Percentiles rank a stretch among this genome's conserved stretches.
Evolutionary conservation across 2,329 filamentous ascomycete genomes (phyloP).

Genomic region (Aspergillus melleus): DNA sequence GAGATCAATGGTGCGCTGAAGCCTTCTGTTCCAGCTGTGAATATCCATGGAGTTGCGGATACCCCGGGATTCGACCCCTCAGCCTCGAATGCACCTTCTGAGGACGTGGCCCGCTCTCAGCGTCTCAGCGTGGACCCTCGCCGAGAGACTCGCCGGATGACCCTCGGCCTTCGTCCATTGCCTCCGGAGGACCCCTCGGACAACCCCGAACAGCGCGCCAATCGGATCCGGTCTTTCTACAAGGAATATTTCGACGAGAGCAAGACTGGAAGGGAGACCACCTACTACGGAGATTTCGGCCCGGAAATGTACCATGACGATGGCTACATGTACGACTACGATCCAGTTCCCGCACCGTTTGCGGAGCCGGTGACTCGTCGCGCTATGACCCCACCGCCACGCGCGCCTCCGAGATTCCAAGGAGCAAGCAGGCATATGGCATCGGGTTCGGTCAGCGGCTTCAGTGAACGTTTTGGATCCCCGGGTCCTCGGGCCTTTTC

Average conservation of each 20-base stretch:
- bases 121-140: conserved; percentile 28
- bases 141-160: conserved; percentile 52
- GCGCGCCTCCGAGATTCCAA: conserved; percentile 60
- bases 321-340: conserved; percentile 58
- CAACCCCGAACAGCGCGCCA: conserved; percentile 90
- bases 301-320: conserved; percentile 66
- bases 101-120: conserved; percentile 25
- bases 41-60: conserved; percentile 27
- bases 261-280: conserved; percentile 52
- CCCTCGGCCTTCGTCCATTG: conserved; percentile 73
- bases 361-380: conserved; percentile 82
- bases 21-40: conserved; percentile 41
- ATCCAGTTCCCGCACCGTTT: conserved; percentile 57
- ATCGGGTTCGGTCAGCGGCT: conserved; percentile 43
- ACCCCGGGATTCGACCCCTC: conserved; percentile 12
- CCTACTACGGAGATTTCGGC: conserved; percentile 76
- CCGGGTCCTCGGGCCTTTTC: conserved; percentile 63
- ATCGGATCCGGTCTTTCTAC: conserved; percentile 97
- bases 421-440: conserved; percentile 48
- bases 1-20: neutral
- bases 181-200: conserved; percentile 84
- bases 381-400: conserved; percentile 92
- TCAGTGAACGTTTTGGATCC: conserved; percentile 22
- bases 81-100: conserved; percentile 21
- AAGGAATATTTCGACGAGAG: conserved; percentile 98